Evolutionary conservation across 1,284 basidiomycete species (phyloP), one percentile per base, ranked within the genome.

Genomic region (Puccinia polysora): DNA sequence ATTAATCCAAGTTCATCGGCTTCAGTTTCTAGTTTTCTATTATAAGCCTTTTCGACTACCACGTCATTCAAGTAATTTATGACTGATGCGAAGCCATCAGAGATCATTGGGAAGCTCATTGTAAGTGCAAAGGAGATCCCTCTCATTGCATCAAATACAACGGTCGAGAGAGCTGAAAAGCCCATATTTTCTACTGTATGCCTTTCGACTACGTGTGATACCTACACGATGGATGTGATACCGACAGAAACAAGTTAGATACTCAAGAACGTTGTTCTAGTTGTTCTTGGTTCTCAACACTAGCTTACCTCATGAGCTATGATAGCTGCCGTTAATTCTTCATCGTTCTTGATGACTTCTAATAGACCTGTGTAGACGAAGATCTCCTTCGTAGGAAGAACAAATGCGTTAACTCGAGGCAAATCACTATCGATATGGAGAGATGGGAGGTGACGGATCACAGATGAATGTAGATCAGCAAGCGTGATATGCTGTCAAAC

Each of bases 341-440:
- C 82, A 73, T 82, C 80, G 28, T 74, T 73, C 15, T 80, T 78
- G 8, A 82, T 77, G 2, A 82, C 75, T 36, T 82, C 78, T 5
- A 84, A 78, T 32, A 84, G 76, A 15, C 83, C 83, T 0, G 82
- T 81, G 76, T 83, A 83, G 38, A 83, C 80, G 69, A 84, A 83
- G 36, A 84, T 78, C 70, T 84, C 82, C 74, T 82, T 82, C 36
- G 82, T 82, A 2, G 83, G 83, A 1, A 83, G 77, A 1, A 83
- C 83, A 74, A 83, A 83, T 2, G 83, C 83, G 74, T 84, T 83
- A 74, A 84, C 77, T 60, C 81, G 79, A 0, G 82, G 81, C 80
- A 72, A 81, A 52, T 71, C 73, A 55, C 75, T 70, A 52, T 73
- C 56, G n/a, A n/a, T 6, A 72, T 4, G 25, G 14, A 18, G 23